phyloP scores from a whole-genome alignment of 2,329 filamentous ascomycete genomes.

The Lachnum nothofagi region DNA sequence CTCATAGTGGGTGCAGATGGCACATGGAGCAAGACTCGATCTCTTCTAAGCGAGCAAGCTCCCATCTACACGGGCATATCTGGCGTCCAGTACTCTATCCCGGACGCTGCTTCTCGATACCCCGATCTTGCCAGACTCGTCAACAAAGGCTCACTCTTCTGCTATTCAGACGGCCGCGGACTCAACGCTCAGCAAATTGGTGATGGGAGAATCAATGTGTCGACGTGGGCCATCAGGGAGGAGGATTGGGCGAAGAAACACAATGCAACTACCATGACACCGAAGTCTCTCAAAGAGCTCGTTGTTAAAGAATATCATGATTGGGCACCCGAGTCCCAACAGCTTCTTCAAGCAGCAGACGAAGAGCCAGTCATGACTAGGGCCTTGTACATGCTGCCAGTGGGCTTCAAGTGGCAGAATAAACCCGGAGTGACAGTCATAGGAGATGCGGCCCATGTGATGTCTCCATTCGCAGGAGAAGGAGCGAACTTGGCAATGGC shows the following conservation, averaged over 20 bases:
- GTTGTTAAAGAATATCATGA: slow-evolving; percentile 24
- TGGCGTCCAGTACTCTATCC: slow-evolving; percentile 30
- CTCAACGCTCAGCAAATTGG: slow-evolving; percentile 29
- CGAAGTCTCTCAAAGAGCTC: slow-evolving; percentile 15
- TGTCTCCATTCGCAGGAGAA: slow-evolving; percentile 46
- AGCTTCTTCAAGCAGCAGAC: slow-evolving; percentile 26
- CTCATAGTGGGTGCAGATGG: slow-evolving; percentile 38
- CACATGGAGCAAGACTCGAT: slow-evolving; percentile 36
- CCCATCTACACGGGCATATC: slow-evolving; percentile 38
- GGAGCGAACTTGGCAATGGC: slow-evolving; percentile 35
- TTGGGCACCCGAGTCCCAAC: slow-evolving; percentile 29
- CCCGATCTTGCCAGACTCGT: slow-evolving; percentile 26
- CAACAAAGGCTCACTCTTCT: slow-evolving; percentile 28
- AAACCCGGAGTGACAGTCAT: slow-evolving; percentile 54
- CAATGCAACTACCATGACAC: no score
- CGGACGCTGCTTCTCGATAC: slow-evolving; percentile 19
- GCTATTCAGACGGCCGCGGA: slow-evolving; percentile 24
- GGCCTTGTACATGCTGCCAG: slow-evolving; percentile 20
- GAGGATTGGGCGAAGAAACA: not conserved
- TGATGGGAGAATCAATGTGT: slow-evolving; percentile 12
- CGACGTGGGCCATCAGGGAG: not conserved
- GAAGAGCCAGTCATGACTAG: slow-evolving; percentile 20
- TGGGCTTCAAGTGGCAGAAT: slow-evolving; percentile 45
- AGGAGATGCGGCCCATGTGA: slow-evolving; percentile 53
- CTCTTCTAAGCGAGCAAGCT: slow-evolving; percentile 24